Conservation (phyloP, 306 rosid species). For the Begonia peltatifolia region DNA sequence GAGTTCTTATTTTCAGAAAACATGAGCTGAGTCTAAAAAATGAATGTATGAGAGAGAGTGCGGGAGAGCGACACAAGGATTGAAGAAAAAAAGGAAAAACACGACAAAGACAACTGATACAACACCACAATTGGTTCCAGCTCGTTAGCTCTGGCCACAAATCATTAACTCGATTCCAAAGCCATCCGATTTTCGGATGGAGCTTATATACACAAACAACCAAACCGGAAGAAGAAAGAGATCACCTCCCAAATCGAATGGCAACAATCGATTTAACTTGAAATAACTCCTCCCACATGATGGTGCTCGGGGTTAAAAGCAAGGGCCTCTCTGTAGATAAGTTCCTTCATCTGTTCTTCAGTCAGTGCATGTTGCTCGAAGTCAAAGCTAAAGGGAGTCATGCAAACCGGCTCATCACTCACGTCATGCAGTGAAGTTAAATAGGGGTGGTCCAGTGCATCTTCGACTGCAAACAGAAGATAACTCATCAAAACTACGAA, state of each 20-base stretch:
- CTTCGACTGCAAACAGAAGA: constrained; percentile 44
- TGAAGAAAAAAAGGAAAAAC: too few species aligned
- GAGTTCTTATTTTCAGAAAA: too few species aligned
- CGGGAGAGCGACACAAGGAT: too few species aligned
- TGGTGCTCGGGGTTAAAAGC: constrained; percentile 91
- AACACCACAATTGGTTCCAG: not conserved
- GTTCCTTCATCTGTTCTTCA: constrained; percentile 95
- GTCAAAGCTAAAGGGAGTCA: constrained; percentile 91
- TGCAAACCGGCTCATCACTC: constrained; percentile 95
- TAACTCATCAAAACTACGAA: too few species aligned
- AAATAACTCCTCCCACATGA: constrained; percentile 3
- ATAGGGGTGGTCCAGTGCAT: constrained; percentile 90
- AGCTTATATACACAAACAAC: not conserved
- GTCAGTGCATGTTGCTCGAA: constrained; percentile 90
- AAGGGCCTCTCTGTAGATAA: constrained; percentile 82
- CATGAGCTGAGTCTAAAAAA: too few species aligned
- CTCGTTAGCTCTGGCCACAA: not conserved
- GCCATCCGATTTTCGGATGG: not conserved
- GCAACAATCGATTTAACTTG: too few species aligned
- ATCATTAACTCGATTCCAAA: not conserved
- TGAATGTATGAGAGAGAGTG: too few species aligned
- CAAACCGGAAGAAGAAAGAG: too few species aligned
- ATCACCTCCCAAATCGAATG: too few species aligned
- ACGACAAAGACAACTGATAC: too few species aligned
- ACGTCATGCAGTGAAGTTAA: constrained; percentile 91